Base-by-base conservation (phyloP, 768 basidiomycete genomes). In the Amanita molliuscula region DNA sequence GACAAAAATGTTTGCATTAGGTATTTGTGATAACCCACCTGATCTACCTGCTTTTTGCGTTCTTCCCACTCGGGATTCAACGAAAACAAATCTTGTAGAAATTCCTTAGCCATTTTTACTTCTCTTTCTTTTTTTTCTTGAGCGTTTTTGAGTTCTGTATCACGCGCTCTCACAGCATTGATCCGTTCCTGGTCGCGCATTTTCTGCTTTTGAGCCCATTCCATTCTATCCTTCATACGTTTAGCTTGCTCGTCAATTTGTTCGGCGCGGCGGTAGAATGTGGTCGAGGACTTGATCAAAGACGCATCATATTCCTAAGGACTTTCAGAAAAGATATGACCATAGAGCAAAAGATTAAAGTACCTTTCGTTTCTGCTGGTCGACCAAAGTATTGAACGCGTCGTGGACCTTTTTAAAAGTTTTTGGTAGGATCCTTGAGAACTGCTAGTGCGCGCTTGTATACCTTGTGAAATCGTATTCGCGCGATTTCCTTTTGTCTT, bases 11-110 rank as follows among this genome's bases (percentile, higher is more conserved):
- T 28, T 26, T 23, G 18, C 20, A 15, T 42, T 34, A 8, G 34
- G 18, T 10, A 31, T 9, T 31, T 5, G 23, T 23, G 9, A 10
- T 9, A 18, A 57, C 68, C 52, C 53, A 81, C 82, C 67, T 73
- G 67, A 54, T 76, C 65, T 3, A 71, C 71, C 48, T 72, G 73
- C 56, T 70, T 69, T 59, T 71, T 70, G 47, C 83, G 72, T 18
- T 68, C 69, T 53, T 77, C 73, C 76, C 82, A 81, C 52, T 82
- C 82, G 33, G 83, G 82, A 56, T 76, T 79, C 48, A 67, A 61
- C 35, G 72, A 66, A 50, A 76, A 67, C 51, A 84, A 68, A 35
- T 77, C 76, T 35, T 74, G 68, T 42, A 83, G 67, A 58, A 83
- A 71, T 36, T 77, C 73, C 35, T 75, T 70, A 2, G 76, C 73